Evolutionary conservation across 1,139 yeast genomes (phyloP), one percentile per base, ranked within the genome.

Genomic region (Scheffersomyces stambukii): DNA sequence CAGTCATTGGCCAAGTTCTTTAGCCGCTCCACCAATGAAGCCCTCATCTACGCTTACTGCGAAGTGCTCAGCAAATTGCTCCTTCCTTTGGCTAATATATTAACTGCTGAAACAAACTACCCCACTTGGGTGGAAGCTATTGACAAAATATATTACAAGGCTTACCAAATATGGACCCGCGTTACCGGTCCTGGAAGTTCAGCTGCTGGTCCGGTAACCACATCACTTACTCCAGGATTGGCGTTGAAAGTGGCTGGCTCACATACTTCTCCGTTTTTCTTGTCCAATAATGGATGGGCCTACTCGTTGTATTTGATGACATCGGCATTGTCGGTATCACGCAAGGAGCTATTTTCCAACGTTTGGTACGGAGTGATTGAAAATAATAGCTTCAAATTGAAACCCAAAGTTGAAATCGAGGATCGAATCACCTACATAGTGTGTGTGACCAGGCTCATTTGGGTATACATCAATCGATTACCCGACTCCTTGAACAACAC

Each of bases 41-140:
- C 77, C 4, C 68, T 83, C 2, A 62, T 79, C 16, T 64, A 75
- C 38, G 93, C 95, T 1, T 93, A 91, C 50, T 83, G 94, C 28
- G 95, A 86, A 39, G 94, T 86, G 1, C 64, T 89, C 24, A 70
- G 82, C 31, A 80, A 75, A 35, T 67, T 93, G 22, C 57, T 93
- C 3, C 57, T 85, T 24, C 95, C 97, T 0, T 58, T 91, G 23
- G 95, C 96, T 0, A 93, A 86, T 12, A 68, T 75, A 2, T 69
- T 89, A 19, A 85, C 96, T 0, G 98, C 96, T 0, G 99, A 93
- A 52, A 88, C 88, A 1, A 91, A 93, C 47, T 95, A 88, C 52
- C 98, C 98, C 3, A 77, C 83, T 1, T 93, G 98, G 99, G 80
- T 81, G 0, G 83, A 78, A 29, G 93, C 96, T 0, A 73, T 86